Conservation (phyloP, 176 grass and related monocot species). For the Poa pratensis region DNA sequence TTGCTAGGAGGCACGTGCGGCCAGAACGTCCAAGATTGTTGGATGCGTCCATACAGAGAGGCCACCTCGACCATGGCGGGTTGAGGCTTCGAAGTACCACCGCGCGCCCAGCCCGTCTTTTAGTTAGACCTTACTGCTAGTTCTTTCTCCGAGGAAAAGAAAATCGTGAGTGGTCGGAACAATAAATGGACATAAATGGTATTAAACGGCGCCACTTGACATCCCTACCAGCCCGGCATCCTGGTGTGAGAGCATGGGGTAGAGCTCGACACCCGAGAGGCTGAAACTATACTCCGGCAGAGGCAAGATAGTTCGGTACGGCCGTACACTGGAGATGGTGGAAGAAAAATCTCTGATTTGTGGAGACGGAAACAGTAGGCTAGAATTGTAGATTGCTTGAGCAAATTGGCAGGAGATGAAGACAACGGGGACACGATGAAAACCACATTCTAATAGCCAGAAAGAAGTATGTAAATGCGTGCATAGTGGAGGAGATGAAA, state of each 20-base stretch:
- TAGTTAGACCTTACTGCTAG: no score
- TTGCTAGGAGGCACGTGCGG: no score
- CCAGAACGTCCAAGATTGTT: no score
- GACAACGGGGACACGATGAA: no score
- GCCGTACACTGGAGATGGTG: no score
- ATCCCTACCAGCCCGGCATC: conserved; percentile 46
- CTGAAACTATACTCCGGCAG: background rate
- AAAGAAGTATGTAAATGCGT: background rate
- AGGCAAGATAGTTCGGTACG: conserved; percentile 47
- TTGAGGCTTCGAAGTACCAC: conserved; percentile 53
- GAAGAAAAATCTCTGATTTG: background rate
- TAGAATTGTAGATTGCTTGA: no score
- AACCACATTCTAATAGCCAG: background rate
- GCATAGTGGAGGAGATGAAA: background rate
- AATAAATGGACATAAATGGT: no score
- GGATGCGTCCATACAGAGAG: conserved; percentile 48
- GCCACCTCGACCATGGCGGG: background rate
- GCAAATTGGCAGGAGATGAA: no score
- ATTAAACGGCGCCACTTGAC: no score
- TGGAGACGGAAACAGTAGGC: background rate
- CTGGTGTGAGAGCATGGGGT: conserved; percentile 44
- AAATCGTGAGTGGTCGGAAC: no score
- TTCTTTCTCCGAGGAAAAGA: no score
- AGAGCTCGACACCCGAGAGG: background rate
- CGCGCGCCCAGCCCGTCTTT: conserved; percentile 70